Percentiles rank a stretch among this genome's conserved stretches.
These are phyloP conservation scores for Neonothopanus nambi DNA, from an alignment of 1,284 basidiomycete species.

Conservation along the genomic window DNA sequence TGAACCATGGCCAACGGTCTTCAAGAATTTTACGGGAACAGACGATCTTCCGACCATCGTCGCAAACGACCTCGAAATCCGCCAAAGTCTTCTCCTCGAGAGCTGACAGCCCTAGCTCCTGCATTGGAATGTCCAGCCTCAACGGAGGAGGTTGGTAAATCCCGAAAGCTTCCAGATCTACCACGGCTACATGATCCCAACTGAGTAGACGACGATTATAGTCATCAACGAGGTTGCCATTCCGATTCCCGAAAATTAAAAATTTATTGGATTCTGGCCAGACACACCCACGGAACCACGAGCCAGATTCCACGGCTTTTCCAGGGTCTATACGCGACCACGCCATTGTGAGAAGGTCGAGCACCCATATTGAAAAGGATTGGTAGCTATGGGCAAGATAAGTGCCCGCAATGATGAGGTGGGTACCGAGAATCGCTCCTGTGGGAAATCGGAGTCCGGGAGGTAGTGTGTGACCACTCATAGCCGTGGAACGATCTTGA, in stretches of 20 bases:
- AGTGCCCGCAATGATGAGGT: slow-evolving; percentile 87
- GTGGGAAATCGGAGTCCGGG: slow-evolving; percentile 93
- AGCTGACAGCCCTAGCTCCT: slow-evolving; percentile 76
- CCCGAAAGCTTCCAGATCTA: slow-evolving; percentile 91
- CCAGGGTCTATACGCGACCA: slow-evolving; percentile 88
- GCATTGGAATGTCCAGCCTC: slow-evolving; percentile 69
- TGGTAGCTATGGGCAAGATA: slow-evolving; percentile 89
- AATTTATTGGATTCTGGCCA: slow-evolving; percentile 82
- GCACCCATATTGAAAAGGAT: slow-evolving; percentile 88
- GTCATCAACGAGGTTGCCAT: slow-evolving; percentile 86
- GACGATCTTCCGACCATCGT: slow-evolving; percentile 81
- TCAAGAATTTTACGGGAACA: slow-evolving; percentile 84
- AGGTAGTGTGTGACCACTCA: slow-evolving; percentile 77
- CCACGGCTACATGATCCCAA: slow-evolving; percentile 88
- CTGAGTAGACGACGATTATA: slow-evolving; percentile 89
- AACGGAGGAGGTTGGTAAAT: slow-evolving; percentile 85
- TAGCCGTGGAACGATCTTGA: slow-evolving; percentile 72
- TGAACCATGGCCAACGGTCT: slow-evolving; percentile 94
- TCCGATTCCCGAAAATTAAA: slow-evolving; percentile 85
- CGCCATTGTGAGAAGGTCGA: slow-evolving; percentile 76
- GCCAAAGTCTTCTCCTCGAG: slow-evolving; percentile 75
- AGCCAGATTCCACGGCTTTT: slow-evolving; percentile 74
- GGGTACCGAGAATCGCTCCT: slow-evolving; percentile 84
- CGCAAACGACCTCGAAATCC: slow-evolving; percentile 91
- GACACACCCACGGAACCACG: slow-evolving; percentile 87